A percentile compares a stretch with the other conserved stretches of the same genome.
phyloP scores from a whole-genome alignment of 192 early-diverging fungal genomes.

The Cetraspora pellucida region DNA sequence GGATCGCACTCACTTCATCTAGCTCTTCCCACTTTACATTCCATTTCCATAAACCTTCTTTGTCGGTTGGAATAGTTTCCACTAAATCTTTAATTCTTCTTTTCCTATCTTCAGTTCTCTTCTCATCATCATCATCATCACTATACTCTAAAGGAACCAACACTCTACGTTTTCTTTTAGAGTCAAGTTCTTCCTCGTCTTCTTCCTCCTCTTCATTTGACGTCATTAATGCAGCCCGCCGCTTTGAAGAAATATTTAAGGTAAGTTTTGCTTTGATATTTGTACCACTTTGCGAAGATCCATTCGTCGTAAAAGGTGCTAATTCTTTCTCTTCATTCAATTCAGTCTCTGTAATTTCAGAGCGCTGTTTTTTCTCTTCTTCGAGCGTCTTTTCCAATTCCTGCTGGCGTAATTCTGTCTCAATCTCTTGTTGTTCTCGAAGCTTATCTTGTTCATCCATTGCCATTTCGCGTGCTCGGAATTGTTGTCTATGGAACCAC shows the following conservation, averaged over 20 bases:
- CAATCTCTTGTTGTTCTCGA: conserved; percentile 52
- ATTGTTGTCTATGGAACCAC: conserved; percentile 65
- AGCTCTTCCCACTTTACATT: conserved; percentile 76
- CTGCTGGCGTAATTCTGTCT: conserved; percentile 42
- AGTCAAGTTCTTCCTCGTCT: conserved; percentile 59
- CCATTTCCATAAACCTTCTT: conserved; percentile 71
- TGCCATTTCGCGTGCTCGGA: conserved; percentile 68
- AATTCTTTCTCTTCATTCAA: conserved; percentile 6
- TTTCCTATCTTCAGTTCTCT: conserved; percentile 69
- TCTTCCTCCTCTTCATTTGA: conserved; percentile 37
- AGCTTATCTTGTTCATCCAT: conserved; percentile 68
- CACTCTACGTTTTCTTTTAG: conserved; percentile 47
- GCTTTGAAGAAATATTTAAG: conserved; percentile 39
- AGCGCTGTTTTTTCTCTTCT: conserved; percentile 39
- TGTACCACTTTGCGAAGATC: conserved; percentile 28
- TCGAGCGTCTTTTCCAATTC: conserved; percentile 34
- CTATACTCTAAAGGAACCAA: conserved; percentile 55
- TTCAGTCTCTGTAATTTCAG: conserved; percentile 35
- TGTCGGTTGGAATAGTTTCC: conserved; percentile 67
- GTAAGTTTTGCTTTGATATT: conserved; percentile 20
- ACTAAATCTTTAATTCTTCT: conserved; percentile 68
- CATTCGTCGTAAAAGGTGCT: conserved; percentile 24
- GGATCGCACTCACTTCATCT: conserved; percentile 57
- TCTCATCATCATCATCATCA: conserved; percentile 55
- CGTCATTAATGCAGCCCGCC: conserved; percentile 34